phyloP scores from a whole-genome alignment of 352 stramenopile species.

The Phytophthora macrochlamydospora region DNA sequence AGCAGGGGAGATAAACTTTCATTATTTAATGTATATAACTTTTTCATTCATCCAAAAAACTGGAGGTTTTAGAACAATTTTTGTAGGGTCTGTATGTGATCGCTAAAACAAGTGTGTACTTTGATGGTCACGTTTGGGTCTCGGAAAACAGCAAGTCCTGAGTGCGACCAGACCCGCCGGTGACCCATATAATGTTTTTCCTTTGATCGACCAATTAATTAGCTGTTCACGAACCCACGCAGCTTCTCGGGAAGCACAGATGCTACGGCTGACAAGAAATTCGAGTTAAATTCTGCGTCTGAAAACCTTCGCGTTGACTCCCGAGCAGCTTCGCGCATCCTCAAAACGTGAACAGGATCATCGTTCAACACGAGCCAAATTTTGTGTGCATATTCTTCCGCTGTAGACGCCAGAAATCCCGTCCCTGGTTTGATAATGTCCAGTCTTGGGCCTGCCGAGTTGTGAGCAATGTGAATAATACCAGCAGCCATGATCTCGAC shows the following conservation, averaged over 20 bases:
- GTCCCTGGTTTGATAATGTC: conserved; percentile 87
- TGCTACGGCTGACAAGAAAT: conserved; percentile 44
- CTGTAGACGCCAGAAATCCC: conserved; percentile 75
- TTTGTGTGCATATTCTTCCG: conserved; percentile 79
- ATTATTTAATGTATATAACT: too few relatives aligned
- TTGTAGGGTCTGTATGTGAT: too few relatives aligned
- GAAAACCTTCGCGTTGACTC: conserved; percentile 51
- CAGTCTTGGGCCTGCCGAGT: conserved; percentile 93
- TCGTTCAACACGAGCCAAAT: conserved; percentile 37
- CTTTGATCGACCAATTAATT: too few relatives aligned
- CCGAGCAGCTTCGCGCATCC: conserved; percentile 36
- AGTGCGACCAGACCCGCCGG: too few relatives aligned
- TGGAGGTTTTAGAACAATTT: too few relatives aligned
- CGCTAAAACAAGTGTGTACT: too few relatives aligned
- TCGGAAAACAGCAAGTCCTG: too few relatives aligned
- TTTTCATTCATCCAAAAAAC: too few relatives aligned
- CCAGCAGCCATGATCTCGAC: conserved; percentile 99
- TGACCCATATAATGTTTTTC: too few relatives aligned
- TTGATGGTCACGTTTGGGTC: too few relatives aligned
- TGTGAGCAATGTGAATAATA: conserved; percentile 94
- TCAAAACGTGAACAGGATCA: not conserved
- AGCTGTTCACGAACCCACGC: not conserved
- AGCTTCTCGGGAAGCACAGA: not conserved
- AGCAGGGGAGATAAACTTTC: too few relatives aligned
- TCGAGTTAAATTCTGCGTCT: conserved; percentile 50